Evolutionary conservation across 1,139 yeast genomes (phyloP), one percentile per base, ranked within the genome.

Genomic region (Lodderomyces parapsilosis): DNA sequence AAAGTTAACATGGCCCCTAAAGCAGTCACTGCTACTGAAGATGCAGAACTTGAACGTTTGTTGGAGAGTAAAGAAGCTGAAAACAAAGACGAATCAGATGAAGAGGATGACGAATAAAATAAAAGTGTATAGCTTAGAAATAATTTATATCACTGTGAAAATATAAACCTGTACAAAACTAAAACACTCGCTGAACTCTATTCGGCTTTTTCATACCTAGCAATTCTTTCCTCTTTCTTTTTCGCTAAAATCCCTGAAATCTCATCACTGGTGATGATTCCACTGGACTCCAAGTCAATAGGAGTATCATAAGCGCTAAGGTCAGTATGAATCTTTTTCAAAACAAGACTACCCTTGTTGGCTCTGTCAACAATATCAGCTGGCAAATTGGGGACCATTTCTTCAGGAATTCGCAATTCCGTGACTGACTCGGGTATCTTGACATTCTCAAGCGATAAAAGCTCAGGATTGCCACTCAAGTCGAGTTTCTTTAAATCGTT

Each of bases 11-110:
- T 93, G 97, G 93, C 96, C 57, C 98, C 99, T 60, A 91, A 91
- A 81, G 97, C 98, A 39, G 98, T 93, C 53, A 89, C 97, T 48
- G 98, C 96, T 49, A 87, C 93, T 49, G 99, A 93, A 66, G 99
- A 93, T 66, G 98, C 97, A 48, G 98, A 91, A 71, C 81, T 93
- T 62, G 96, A 90, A 68, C 96, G 96, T 52, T 76, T 93, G 55
- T 85, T 93, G 81, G 78, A 73, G 54, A 67, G 74, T 51, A 74
- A 73, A 56, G 78, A 71, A 57, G 75, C 71, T 44, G 78, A 72
- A 51, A 77, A 73, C 43, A 67, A 66, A 24, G 63, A 71, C 38
- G 33, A 30, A 3, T 68, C 74, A 36, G 74, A 68, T 44, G 77
- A 71, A 44, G 77, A 71, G 49, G 64, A 65, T 17, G 44, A 38